Conservation (phyloP, 768 basidiomycete species). For the Polyporus arcularius region DNA sequence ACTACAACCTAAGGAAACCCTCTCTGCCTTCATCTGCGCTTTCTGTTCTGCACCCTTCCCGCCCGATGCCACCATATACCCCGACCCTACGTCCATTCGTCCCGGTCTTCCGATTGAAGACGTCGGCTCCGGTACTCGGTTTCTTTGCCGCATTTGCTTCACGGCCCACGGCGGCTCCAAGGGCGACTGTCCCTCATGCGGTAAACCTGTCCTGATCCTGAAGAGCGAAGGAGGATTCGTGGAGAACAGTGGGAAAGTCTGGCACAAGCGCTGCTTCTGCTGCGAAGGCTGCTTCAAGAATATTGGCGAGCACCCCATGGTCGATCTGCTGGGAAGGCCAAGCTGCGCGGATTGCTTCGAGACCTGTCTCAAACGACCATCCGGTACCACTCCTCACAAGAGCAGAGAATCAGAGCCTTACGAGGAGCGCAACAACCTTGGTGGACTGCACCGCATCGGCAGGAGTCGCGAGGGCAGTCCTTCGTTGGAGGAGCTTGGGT, state of each 20-base stretch:
- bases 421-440: slow-evolving; percentile 42
- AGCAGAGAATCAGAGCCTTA: slow-evolving; percentile 31
- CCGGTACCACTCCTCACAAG: slow-evolving; percentile 42
- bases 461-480: slow-evolving; percentile 33
- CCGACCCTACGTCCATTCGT: slow-evolving; percentile 52
- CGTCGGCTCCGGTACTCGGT: slow-evolving; percentile 39
- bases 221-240: slow-evolving; percentile 80
- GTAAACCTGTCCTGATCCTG: slow-evolving; percentile 69
- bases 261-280: slow-evolving; percentile 83
- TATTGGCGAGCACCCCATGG: slow-evolving; percentile 75
- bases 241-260: slow-evolving; percentile 66
- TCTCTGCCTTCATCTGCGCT: slow-evolving; percentile 69
- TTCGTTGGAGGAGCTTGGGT: slow-evolving; percentile 36
- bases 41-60: slow-evolving; percentile 65
- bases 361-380: slow-evolving; percentile 61
- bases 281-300: slow-evolving; percentile 74
- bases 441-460: slow-evolving; percentile 42
- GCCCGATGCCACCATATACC: slow-evolving; percentile 86
- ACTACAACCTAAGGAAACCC: slow-evolving; percentile 73
- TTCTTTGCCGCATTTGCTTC: slow-evolving; percentile 78
- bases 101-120: slow-evolving; percentile 22
- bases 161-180: slow-evolving; percentile 72
- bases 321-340: slow-evolving; percentile 80
- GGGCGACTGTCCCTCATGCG: slow-evolving; percentile 69
- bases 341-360: slow-evolving; percentile 84